Conservation (phyloP, 2,329 filamentous ascomycete genomes). For the Aspergillus brunneoviolaceus region DNA sequence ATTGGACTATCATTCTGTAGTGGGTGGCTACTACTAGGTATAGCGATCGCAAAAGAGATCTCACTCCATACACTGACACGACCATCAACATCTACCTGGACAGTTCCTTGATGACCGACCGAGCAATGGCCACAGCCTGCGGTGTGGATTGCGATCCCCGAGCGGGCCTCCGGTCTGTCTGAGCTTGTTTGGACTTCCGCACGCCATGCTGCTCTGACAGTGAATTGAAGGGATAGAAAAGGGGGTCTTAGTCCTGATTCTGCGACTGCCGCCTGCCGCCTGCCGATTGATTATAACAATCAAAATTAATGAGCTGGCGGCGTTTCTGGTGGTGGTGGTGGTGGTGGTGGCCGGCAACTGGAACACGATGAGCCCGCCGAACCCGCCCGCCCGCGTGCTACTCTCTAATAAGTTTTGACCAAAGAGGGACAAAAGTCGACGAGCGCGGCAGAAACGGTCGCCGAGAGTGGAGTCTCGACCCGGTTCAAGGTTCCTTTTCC, state of each 20-base stretch:
- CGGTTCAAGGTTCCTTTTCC: neutral
- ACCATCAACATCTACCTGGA: too few species aligned
- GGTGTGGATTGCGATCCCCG: neutral
- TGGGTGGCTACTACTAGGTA: too few species aligned
- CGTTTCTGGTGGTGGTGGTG: neutral
- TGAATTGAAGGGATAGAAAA: constrained; percentile 3
- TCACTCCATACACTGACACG: too few species aligned
- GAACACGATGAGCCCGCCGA: too few species aligned
- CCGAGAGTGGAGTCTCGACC: neutral
- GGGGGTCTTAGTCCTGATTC: neutral
- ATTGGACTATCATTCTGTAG: too few species aligned
- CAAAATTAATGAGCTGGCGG: neutral
- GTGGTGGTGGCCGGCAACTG: neutral
- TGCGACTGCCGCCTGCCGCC: neutral
- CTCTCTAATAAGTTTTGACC: too few species aligned
- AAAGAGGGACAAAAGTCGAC: neutral
- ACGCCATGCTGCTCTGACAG: neutral
- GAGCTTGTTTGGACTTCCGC: constrained; percentile 10
- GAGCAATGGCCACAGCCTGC: neutral
- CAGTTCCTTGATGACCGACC: too few species aligned
- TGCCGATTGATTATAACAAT: neutral
- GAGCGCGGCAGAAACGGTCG: neutral
- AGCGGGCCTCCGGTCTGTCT: constrained; percentile 5
- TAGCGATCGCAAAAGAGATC: too few species aligned
- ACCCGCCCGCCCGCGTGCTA: too few species aligned